Evolutionary conservation across 108 stramenopile species (phyloP).

Genomic region (Nitzschia putrida): DNA sequence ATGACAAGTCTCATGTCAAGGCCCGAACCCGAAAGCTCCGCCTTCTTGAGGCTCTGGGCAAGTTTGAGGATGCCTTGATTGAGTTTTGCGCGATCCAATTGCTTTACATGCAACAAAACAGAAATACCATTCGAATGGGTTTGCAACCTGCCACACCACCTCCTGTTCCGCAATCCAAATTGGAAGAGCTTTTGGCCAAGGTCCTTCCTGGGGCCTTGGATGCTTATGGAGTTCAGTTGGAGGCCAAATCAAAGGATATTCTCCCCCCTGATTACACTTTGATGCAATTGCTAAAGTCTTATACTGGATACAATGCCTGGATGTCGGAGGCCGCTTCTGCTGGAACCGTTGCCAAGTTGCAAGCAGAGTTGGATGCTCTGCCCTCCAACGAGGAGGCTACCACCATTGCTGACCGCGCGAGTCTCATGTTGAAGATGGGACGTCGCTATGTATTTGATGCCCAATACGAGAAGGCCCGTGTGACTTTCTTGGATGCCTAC

Average conservation of each 20-base stretch:
- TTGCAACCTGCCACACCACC: slow-evolving; percentile 63
- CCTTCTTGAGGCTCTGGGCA: slow-evolving; percentile 63
- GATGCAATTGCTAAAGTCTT: slow-evolving; percentile 72
- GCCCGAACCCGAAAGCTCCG: slow-evolving; percentile 81
- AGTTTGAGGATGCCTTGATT: slow-evolving; percentile 59
- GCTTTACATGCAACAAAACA: slow-evolving; percentile 82
- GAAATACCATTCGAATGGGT: slow-evolving; percentile 75
- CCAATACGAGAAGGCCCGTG: slow-evolving; percentile 55
- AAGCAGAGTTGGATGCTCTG: slow-evolving; percentile 42
- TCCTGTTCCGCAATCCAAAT: slow-evolving; percentile 77
- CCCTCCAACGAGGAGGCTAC: slow-evolving; percentile 26
- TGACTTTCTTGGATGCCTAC: slow-evolving; percentile 71
- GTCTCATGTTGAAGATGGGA: slow-evolving; percentile 68
- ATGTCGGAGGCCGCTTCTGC: slow-evolving; percentile 76
- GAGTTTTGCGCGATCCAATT: slow-evolving; percentile 85
- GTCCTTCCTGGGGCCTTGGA: slow-evolving; percentile 72
- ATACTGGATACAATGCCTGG: slow-evolving; percentile 85
- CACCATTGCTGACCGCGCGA: slow-evolving; percentile 48
- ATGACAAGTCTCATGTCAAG: slow-evolving; percentile 68
- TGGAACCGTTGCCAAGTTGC: slow-evolving; percentile 54
- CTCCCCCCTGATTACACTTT: slow-evolving; percentile 83
- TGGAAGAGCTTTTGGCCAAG: slow-evolving; percentile 75
- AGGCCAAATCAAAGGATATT: slow-evolving; percentile 18
- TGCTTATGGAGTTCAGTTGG: slow-evolving; percentile 26
- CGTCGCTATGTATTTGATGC: slow-evolving; percentile 74